Conservation (phyloP, 805 yeast genomes). For the Kuraishia floccosa region DNA sequence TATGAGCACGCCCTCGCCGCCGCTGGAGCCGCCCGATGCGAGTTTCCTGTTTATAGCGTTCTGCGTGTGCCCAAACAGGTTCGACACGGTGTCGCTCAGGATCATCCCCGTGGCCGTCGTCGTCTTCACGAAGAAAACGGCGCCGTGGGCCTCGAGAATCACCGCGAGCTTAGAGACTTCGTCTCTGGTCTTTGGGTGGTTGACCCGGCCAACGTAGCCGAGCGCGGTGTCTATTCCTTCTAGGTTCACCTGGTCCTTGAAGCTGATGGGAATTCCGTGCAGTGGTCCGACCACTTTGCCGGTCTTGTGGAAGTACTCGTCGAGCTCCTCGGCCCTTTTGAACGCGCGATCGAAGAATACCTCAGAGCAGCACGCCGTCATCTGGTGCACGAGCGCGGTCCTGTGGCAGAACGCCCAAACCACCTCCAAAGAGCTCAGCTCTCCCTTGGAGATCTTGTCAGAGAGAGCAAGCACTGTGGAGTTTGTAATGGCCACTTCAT, state of each 20-base stretch:
- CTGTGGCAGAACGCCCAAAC: constrained; percentile 14
- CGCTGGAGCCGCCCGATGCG: constrained; percentile 32
- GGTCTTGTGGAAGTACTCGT: constrained; percentile 18
- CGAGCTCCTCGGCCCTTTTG: constrained; percentile 25
- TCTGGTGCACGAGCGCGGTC: constrained; percentile 16
- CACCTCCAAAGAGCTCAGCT: constrained; percentile 8
- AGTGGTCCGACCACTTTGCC: constrained; percentile 28
- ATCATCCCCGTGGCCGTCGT: constrained; percentile 32
- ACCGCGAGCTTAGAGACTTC: constrained; percentile 17
- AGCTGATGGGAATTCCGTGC: constrained; percentile 33
- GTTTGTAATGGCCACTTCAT: constrained; percentile 11
- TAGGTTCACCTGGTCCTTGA: constrained; percentile 31
- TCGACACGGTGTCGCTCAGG: constrained; percentile 26
- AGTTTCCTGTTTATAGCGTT: constrained; percentile 25
- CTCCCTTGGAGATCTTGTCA: constrained; percentile 5
- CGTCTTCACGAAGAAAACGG: constrained; percentile 30
- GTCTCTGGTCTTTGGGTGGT: constrained; percentile 15
- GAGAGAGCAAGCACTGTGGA: constrained; percentile 10
- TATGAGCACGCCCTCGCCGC: constrained; percentile 30
- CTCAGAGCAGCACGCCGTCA: constrained; percentile 13
- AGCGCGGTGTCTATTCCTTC: constrained; percentile 26
- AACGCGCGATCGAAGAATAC: constrained; percentile 11
- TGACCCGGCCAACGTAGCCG: constrained; percentile 19
- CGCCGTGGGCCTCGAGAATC: constrained; percentile 23
- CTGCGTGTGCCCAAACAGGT: constrained; percentile 21